A percentile compares a stretch with the other conserved stretches of the same genome.
phyloP scores from a whole-genome alignment of 2,329 filamentous ascomycete genomes.

The Thermothelomyces thermophilus region DNA sequence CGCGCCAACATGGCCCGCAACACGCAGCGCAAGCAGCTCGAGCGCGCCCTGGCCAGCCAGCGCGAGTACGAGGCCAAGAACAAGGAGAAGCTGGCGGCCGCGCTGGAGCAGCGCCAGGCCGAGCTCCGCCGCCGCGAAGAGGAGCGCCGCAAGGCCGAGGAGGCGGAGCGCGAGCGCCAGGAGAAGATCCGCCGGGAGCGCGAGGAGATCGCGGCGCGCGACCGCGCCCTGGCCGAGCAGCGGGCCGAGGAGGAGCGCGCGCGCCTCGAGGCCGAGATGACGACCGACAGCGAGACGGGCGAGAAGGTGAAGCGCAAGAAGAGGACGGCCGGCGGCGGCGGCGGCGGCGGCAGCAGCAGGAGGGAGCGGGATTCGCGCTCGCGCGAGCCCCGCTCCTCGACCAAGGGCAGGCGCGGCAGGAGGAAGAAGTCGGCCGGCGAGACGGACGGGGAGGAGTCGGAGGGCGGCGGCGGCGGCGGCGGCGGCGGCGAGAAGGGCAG shows the following conservation, averaged over 20 bases:
- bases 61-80: constrained; percentile 91
- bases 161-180: constrained; percentile 65
- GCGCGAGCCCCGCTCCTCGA: constrained; percentile 27
- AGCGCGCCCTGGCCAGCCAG: constrained; percentile 76
- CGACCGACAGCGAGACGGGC: constrained; percentile 73
- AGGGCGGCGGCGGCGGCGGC: constrained; percentile 33
- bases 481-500: constrained; percentile 42
- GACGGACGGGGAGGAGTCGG: constrained; percentile 29
- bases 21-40: constrained; percentile 87
- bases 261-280: constrained; percentile 69
- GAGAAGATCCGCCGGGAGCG: constrained; percentile 83
- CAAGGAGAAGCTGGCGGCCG: constrained; percentile 76
- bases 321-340: constrained; percentile 35
- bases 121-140: constrained; percentile 75
- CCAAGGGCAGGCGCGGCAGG: constrained; percentile 24
- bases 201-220: constrained; percentile 68
- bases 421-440: constrained; percentile 52
- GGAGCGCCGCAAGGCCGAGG: constrained; percentile 59
- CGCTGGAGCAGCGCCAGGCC: constrained; percentile 70
- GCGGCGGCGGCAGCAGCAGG: constrained; percentile 16
- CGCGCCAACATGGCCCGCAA: constrained; percentile 96
- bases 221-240: constrained; percentile 64
- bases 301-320: constrained; percentile 76
- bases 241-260: constrained; percentile 64
- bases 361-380: constrained; percentile 28